Evolutionary conservation across 2,329 filamentous ascomycete genomes (phyloP).

Genomic region (Bimuria novae-zelandiae): DNA sequence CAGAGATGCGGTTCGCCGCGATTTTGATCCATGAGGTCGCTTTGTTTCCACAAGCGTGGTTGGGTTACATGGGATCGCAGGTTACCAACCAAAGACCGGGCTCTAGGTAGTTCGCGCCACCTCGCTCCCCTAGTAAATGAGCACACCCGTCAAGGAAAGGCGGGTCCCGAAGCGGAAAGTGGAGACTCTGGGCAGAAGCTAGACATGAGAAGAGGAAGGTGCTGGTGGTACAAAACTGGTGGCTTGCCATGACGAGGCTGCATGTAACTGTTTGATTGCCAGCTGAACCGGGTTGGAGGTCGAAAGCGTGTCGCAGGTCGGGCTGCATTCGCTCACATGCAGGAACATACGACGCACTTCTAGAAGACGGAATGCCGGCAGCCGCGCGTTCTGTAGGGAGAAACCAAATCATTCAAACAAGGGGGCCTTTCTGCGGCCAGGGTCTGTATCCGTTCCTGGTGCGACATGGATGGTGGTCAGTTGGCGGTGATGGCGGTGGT

Average conservation of each 20-base stretch:
- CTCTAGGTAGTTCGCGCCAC: conserved; percentile 29
- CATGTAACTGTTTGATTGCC: conserved; percentile 29
- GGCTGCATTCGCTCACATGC: conserved; percentile 27
- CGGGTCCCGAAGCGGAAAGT: conserved; percentile 22
- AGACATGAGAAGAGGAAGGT: conserved; percentile 19
- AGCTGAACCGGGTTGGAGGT: conserved; percentile 36
- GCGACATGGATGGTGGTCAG: conserved; percentile 10
- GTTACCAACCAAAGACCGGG: conserved; percentile 14
- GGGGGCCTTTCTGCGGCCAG: conserved; percentile 11
- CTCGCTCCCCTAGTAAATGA: conserved; percentile 15
- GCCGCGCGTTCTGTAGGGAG: conserved; percentile 9
- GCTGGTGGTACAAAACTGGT: conserved; percentile 23
- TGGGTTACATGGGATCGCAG: conserved; percentile 7
- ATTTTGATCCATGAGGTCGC: not conserved
- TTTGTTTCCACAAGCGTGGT: conserved; percentile 2
- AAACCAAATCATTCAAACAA: not conserved
- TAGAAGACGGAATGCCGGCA: conserved; percentile 20
- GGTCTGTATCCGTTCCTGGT: conserved; percentile 12
- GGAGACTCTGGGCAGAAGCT: conserved; percentile 24
- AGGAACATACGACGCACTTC: conserved; percentile 21
- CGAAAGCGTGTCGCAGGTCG: conserved; percentile 23
- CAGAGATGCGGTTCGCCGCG: not conserved
- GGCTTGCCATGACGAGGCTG: conserved; percentile 37
- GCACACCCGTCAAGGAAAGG: conserved; percentile 23
- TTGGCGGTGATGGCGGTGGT: conserved; percentile 7